These are phyloP conservation scores for Aquilaria agallochum DNA, from an alignment of 441 rosid genomes.

Conservation along the genomic window DNA sequence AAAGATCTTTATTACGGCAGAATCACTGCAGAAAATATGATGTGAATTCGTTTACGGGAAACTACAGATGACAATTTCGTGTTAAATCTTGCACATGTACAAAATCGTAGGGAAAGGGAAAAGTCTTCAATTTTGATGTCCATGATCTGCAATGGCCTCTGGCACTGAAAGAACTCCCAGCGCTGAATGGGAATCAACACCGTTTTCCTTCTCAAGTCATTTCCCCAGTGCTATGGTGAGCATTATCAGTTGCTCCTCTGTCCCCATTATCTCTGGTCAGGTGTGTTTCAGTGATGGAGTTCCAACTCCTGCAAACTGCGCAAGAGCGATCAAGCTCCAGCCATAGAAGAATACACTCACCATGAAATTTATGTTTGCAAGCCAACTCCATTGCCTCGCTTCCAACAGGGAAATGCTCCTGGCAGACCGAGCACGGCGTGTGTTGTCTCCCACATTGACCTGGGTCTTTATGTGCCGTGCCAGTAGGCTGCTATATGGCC, in stretches of 20 bases:
- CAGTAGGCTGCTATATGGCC: conserved; percentile 62
- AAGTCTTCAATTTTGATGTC: conserved; percentile 20
- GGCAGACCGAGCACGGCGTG: conserved; percentile 45
- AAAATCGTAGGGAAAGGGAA: not conserved
- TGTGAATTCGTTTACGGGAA: too few relatives aligned
- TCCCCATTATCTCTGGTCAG: conserved; percentile 13
- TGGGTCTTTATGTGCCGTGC: conserved; percentile 63
- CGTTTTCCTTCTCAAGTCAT: conserved; percentile 19
- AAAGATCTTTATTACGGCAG: too few relatives aligned
- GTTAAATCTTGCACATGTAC: too few relatives aligned
- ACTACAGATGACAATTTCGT: too few relatives aligned
- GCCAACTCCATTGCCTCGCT: conserved; percentile 64
- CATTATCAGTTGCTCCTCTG: conserved; percentile 6
- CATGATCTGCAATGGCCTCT: conserved; percentile 5
- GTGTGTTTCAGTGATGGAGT: conserved; percentile 37
- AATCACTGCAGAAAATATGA: too few relatives aligned
- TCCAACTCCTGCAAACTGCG: conserved; percentile 70
- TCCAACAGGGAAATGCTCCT: conserved; percentile 51
- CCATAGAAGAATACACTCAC: conserved; percentile 71
- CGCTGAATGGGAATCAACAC: conserved; percentile 23
- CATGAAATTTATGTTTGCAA: conserved; percentile 67
- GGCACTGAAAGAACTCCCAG: conserved; percentile 14
- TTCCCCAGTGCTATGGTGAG: not conserved
- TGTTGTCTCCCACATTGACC: conserved; percentile 33
- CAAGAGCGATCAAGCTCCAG: conserved; percentile 76